Percentiles rank a stretch among this genome's conserved stretches.
Evolutionary conservation across 2,329 filamentous ascomycete species (phyloP).

Genomic region (Capronia coronata): DNA sequence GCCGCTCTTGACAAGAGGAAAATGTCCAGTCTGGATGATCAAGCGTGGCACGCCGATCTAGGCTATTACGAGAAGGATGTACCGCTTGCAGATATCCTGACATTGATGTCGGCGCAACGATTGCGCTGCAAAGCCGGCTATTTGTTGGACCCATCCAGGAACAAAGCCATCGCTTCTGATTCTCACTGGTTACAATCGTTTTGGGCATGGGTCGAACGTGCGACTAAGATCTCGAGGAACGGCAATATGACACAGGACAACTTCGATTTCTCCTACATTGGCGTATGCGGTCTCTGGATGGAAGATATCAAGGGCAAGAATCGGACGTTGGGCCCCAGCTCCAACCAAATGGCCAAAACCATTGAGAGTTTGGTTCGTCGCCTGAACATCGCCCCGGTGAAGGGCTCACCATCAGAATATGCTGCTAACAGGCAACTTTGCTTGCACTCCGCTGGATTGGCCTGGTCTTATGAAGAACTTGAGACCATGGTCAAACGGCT

Average conservation of each 20-base stretch:
- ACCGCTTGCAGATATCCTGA: constrained; percentile 37
- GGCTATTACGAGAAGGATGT: constrained; percentile 28
- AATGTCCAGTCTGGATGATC: constrained; percentile 21
- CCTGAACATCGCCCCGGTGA: constrained; percentile 47
- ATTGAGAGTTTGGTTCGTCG: constrained; percentile 47
- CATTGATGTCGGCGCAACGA: constrained; percentile 40
- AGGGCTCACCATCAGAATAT: constrained; percentile 47
- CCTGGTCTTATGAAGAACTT: constrained; percentile 47
- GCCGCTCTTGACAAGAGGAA: constrained; percentile 8
- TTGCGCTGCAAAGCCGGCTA: constrained; percentile 51
- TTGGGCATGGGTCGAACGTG: constrained; percentile 54
- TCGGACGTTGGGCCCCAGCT: constrained; percentile 18
- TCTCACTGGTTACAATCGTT: constrained; percentile 52
- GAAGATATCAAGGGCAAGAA: constrained; percentile 43
- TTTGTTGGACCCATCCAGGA: constrained; percentile 48
- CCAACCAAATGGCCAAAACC: constrained; percentile 30
- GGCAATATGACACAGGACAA: constrained; percentile 51
- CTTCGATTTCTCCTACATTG: constrained; percentile 56
- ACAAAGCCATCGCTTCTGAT: constrained; percentile 50
- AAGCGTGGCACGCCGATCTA: constrained; percentile 22
- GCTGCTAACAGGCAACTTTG: constrained; percentile 55
- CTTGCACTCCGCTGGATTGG: constrained; percentile 54
- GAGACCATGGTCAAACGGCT: constrained; percentile 46
- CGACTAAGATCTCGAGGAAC: constrained; percentile 37
- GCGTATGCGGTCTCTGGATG: constrained; percentile 54